phyloP scores from a whole-genome alignment of 2,329 filamentous ascomycete genomes.

The Amauroascus niger region DNA sequence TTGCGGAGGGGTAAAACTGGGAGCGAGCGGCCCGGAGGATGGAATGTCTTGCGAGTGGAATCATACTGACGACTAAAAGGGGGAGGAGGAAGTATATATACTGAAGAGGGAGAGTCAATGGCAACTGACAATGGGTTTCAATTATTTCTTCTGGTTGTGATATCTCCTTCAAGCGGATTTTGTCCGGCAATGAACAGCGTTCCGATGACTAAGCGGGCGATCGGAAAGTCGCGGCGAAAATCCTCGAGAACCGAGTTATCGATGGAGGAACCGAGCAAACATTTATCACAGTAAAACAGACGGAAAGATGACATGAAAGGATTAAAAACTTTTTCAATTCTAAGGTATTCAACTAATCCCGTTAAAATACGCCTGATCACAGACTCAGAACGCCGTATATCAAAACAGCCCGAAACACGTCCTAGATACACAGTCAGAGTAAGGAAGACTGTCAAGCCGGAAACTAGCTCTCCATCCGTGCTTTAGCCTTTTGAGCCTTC shows the following conservation, averaged over 20 bases:
- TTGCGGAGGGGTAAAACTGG: slow-evolving; percentile 36
- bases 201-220: slow-evolving; percentile 9
- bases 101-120: neutral
- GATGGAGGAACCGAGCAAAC: neutral
- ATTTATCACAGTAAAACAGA: neutral
- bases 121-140: neutral
- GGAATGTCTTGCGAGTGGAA: slow-evolving; percentile 30
- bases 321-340: slow-evolving; percentile 3
- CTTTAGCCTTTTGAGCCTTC: slow-evolving; percentile 42
- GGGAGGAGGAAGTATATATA: neutral
- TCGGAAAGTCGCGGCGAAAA: slow-evolving; percentile 12
- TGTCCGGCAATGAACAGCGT: slow-evolving; percentile 1
- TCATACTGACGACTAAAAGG: slow-evolving; percentile 7
- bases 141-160: neutral
- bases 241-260: neutral
- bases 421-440: neutral
- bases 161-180: slow-evolving; percentile 2
- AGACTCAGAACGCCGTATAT: slow-evolving; percentile 4
- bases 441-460: neutral
- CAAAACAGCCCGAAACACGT: neutral
- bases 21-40: slow-evolving; percentile 37
- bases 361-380: slow-evolving; percentile 1
- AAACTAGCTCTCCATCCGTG: slow-evolving; percentile 11
- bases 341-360: neutral
- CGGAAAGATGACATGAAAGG: neutral